These are phyloP conservation scores for Climacium dendroides DNA, from an alignment of 225 moss, liverwort and hornwort species.

Conservation along the genomic window DNA sequence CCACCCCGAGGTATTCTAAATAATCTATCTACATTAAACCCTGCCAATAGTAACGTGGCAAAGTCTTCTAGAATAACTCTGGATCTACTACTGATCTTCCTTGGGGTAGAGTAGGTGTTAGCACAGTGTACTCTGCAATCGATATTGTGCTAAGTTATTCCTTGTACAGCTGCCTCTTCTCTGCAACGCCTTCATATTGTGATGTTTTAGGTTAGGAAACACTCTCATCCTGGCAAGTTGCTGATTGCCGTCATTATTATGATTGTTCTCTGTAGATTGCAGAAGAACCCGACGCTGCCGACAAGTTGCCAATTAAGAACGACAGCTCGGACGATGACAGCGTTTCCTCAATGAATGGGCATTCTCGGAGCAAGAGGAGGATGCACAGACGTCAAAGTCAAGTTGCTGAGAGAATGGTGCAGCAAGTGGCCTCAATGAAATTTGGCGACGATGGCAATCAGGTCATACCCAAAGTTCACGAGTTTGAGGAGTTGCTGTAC, in stretches of 20 bases:
- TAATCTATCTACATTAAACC: too few species aligned
- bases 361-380: neutral
- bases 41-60: neutral
- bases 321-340: slow-evolving; percentile 2
- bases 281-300: neutral
- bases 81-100: neutral
- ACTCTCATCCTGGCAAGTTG: neutral
- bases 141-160: neutral
- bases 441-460: neutral
- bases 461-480: slow-evolving; percentile 30
- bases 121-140: neutral
- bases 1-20: neutral
- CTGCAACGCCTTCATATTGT: neutral
- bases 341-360: neutral
- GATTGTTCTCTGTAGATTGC: neutral
- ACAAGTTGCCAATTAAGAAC: neutral
- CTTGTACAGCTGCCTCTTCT: neutral
- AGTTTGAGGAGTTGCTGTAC: slow-evolving; percentile 78
- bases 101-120: neutral
- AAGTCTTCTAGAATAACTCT: neutral
- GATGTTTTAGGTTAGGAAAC: neutral
- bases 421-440: slow-evolving; percentile 3
- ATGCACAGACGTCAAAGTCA: slow-evolving; percentile 5
- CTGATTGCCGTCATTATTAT: neutral
- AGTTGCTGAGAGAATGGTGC: neutral